Percentiles rank a stretch among this genome's conserved stretches.
These are phyloP conservation scores for Ambrosiella cleistominuta DNA, from an alignment of 2,329 filamentous ascomycete genomes.

Conservation along the genomic window DNA sequence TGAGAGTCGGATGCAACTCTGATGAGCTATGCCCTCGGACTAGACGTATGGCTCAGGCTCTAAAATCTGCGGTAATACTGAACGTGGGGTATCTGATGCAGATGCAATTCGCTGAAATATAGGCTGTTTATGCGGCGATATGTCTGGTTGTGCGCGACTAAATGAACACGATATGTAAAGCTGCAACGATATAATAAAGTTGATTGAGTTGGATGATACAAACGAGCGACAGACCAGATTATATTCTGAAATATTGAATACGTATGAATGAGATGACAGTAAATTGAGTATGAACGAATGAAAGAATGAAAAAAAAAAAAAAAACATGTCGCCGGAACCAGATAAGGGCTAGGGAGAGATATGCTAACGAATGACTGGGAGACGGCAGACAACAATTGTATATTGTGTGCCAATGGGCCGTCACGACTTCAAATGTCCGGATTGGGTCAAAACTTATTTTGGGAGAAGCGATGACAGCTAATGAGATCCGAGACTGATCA, in stretches of 20 bases:
- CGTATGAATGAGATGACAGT: not conserved
- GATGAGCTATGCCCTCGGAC: not conserved
- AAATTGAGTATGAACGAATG: not conserved
- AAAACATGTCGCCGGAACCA: not conserved
- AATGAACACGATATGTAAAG: not conserved
- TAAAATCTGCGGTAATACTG: not conserved
- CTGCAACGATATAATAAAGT: not conserved
- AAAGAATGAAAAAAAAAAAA: not conserved
- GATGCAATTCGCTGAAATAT: not conserved
- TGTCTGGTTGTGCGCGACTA: too few relatives aligned
- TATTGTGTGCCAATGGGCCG: not conserved
- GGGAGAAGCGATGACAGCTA: too few relatives aligned
- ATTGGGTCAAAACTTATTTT: too few relatives aligned
- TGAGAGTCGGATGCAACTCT: not conserved
- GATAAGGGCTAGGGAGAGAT: not conserved
- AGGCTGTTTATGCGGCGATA: not conserved
- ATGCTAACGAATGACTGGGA: not conserved
- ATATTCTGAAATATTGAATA: not conserved
- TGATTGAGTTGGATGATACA: not conserved
- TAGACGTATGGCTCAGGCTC: not conserved
- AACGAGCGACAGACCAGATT: slow-evolving; percentile 6
- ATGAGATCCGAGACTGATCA: not conserved
- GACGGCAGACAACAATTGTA: not conserved
- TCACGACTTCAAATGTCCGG: not conserved
- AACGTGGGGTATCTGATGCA: not conserved